phyloP scores from a whole-genome alignment of 2,329 filamentous ascomycete species.

The Cucurbitaria berberidis region DNA sequence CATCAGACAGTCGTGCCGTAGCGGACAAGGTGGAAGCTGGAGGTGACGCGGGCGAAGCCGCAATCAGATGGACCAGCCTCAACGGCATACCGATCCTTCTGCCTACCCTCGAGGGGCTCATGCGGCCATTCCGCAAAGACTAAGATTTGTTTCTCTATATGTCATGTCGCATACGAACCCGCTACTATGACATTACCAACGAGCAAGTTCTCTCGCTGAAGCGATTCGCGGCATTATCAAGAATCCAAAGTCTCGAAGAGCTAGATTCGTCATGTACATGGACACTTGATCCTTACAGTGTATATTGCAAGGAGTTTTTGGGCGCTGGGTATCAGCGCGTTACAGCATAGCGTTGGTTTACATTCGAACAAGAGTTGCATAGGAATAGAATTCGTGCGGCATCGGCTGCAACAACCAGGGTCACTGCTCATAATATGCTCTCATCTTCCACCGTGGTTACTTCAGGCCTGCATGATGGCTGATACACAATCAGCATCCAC shows the following conservation, averaged over 20 bases:
- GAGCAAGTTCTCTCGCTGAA: background rate
- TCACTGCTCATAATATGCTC: background rate
- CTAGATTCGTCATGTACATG: background rate
- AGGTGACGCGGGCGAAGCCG: slow-evolving; percentile 9
- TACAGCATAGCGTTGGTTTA: slow-evolving; percentile 3
- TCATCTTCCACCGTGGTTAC: background rate
- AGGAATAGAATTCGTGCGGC: background rate
- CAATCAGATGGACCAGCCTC: slow-evolving; percentile 33
- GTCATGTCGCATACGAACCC: background rate
- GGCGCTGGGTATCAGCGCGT: slow-evolving; percentile 10
- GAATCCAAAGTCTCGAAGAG: background rate
- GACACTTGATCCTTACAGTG: slow-evolving; percentile 1
- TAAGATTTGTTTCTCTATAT: background rate
- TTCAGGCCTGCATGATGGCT: background rate
- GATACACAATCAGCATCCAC: background rate
- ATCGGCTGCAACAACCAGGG: slow-evolving; percentile 4
- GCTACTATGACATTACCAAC: background rate
- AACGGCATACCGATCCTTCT: slow-evolving; percentile 41
- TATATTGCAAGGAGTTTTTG: slow-evolving; percentile 4
- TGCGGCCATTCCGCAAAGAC: slow-evolving; percentile 21
- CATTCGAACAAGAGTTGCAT: background rate
- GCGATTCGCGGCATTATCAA: background rate
- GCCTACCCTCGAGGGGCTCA: slow-evolving; percentile 28
- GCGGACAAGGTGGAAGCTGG: slow-evolving; percentile 3
- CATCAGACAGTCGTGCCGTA: slow-evolving; percentile 6